Percentiles rank a stretch among this genome's conserved stretches.
Conservation (phyloP, 1,284 basidiomycete genomes). For the Afroboletus lepidellus region DNA sequence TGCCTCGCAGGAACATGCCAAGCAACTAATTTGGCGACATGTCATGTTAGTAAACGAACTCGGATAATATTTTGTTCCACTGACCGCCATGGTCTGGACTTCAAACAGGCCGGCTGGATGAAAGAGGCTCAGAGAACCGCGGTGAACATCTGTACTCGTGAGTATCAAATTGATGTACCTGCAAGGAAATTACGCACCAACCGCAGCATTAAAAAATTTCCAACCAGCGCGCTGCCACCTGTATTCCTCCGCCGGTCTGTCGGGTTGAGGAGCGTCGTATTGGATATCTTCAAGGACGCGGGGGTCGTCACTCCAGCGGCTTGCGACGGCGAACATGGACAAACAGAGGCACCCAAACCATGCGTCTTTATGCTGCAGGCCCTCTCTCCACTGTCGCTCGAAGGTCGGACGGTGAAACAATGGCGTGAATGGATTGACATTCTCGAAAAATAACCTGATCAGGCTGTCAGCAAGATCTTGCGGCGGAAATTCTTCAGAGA, state of each 20-base stretch:
- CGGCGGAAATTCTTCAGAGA: slow-evolving; percentile 54
- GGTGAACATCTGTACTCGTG: slow-evolving; percentile 44
- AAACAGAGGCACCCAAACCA: slow-evolving; percentile 59
- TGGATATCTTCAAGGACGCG: slow-evolving; percentile 51
- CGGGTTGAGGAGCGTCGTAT: slow-evolving; percentile 19
- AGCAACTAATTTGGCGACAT: slow-evolving; percentile 38
- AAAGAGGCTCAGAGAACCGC: slow-evolving; percentile 55
- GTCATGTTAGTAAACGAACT: slow-evolving; percentile 4
- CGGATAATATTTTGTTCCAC: slow-evolving; percentile 18
- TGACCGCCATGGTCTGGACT: slow-evolving; percentile 61
- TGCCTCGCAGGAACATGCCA: slow-evolving; percentile 51
- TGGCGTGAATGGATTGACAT: slow-evolving; percentile 57
- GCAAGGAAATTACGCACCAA: slow-evolving; percentile 37
- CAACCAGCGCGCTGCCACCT: slow-evolving; percentile 63
- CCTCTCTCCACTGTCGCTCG: slow-evolving; percentile 53
- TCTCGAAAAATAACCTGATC: slow-evolving; percentile 65
- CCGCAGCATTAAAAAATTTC: slow-evolving; percentile 58
- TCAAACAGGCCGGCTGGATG: slow-evolving; percentile 70
- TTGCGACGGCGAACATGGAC: slow-evolving; percentile 69
- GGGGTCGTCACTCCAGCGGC: slow-evolving; percentile 65
- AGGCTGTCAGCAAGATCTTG: slow-evolving; percentile 54
- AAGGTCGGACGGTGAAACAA: slow-evolving; percentile 72
- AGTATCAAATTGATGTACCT: slow-evolving; percentile 1
- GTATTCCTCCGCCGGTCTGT: slow-evolving; percentile 23
- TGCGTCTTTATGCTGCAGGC: slow-evolving; percentile 52